Conservation (phyloP, 2,329 filamentous ascomycete genomes). For the Coleophoma cylindrospora region DNA sequence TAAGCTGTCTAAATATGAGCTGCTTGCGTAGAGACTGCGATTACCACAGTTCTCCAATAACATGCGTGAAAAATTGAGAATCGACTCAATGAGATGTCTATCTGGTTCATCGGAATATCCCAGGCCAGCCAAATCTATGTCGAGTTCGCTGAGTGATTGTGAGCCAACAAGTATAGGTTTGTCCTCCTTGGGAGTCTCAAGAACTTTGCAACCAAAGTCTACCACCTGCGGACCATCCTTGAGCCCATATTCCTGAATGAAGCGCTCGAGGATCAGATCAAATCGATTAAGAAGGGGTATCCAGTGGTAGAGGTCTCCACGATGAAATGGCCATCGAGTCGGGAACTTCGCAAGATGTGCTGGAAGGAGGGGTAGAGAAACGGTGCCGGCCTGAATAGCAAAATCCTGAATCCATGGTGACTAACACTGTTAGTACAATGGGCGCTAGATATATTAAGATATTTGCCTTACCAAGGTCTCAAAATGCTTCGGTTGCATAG, state of each 20-base stretch:
- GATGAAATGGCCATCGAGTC: constrained; percentile 87
- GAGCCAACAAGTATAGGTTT: constrained; percentile 37
- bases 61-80: constrained; percentile 81
- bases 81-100: constrained; percentile 68
- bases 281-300: constrained; percentile 91
- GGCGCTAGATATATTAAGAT: too few species aligned
- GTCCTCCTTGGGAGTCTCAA: constrained; percentile 40
- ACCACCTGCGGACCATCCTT: constrained; percentile 74
- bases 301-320: constrained; percentile 97
- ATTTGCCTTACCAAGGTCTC: constrained; percentile 55
- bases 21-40: constrained; percentile 92
- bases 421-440: constrained; percentile 36
- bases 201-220: constrained; percentile 64
- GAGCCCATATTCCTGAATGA: constrained; percentile 76
- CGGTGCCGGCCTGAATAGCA: constrained; percentile 63
- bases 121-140: constrained; percentile 45
- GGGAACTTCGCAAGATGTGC: constrained; percentile 75
- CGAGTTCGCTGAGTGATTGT: constrained; percentile 35
- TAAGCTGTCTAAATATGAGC: constrained; percentile 80
- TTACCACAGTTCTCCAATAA: constrained; percentile 95
- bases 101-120: constrained; percentile 75
- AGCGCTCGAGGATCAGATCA: constrained; percentile 78
- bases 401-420: constrained; percentile 85
- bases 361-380: constrained; percentile 72
- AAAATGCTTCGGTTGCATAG: constrained; percentile 61